Conservation (phyloP, 169 alveolate species). For the Eimeria tenella region DNA sequence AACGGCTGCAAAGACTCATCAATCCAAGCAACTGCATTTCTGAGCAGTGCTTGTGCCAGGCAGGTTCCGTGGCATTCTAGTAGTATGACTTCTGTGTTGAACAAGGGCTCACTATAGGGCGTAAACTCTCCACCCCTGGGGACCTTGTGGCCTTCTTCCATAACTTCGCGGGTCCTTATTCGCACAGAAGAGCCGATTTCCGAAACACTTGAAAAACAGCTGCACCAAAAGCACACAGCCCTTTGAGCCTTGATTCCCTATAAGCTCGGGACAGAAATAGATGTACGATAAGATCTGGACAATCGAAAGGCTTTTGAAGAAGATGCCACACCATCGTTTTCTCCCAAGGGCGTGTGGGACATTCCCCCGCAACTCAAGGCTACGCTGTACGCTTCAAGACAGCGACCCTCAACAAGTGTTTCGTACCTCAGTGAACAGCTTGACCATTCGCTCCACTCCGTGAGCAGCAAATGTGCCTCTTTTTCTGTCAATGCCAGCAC, state of each 20-base stretch:
- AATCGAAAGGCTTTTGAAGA: too few species aligned
- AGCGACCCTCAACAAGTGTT: neutral
- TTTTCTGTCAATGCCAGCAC: neutral
- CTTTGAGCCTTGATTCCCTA: too few species aligned
- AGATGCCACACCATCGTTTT: too few species aligned
- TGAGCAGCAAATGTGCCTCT: neutral
- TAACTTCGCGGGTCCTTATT: constrained; percentile 25
- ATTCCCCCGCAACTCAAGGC: too few species aligned
- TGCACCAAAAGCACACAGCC: neutral
- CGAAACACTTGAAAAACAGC: constrained; percentile 18
- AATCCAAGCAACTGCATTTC: too few species aligned
- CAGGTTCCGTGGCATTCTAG: too few species aligned
- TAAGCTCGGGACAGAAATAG: too few species aligned
- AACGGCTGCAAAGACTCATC: too few species aligned
- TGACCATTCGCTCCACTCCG: constrained; percentile 70
- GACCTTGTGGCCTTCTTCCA: neutral
- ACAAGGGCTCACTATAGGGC: neutral
- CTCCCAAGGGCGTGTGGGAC: too few species aligned
- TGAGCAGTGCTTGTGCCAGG: too few species aligned
- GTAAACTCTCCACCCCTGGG: neutral
- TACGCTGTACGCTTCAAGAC: too few species aligned
- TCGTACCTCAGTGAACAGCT: constrained; percentile 39
- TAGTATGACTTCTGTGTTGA: neutral
- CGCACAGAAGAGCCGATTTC: constrained; percentile 13
- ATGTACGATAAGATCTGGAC: too few species aligned